These are phyloP conservation scores for Brettanomyces anomalus DNA, from an alignment of 805 yeast genomes.

Conservation along the genomic window DNA sequence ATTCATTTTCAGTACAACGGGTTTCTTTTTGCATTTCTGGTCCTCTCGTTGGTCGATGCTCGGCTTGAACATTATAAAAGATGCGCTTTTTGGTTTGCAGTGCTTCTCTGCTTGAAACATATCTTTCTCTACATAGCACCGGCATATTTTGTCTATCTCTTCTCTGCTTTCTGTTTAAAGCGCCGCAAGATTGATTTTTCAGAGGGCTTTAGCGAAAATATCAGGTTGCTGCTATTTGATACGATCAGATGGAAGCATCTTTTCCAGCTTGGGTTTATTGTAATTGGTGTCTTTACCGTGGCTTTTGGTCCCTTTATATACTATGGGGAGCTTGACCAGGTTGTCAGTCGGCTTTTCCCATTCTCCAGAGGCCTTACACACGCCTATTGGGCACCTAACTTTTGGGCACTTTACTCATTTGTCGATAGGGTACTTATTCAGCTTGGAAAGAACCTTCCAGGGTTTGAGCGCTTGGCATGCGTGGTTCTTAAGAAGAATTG, in stretches of 20 bases:
- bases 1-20: slow-evolving; percentile 97
- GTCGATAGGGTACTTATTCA: slow-evolving; percentile 60
- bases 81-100: slow-evolving; percentile 64
- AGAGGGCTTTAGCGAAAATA: slow-evolving; percentile 1
- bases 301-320: slow-evolving; percentile 77
- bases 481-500: slow-evolving; percentile 7
- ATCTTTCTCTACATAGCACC: slow-evolving; percentile 91
- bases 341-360: slow-evolving; percentile 73
- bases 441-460: slow-evolving; percentile 15
- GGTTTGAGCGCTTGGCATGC: slow-evolving; percentile 10
- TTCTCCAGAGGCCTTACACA: slow-evolving; percentile 93
- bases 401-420: slow-evolving; percentile 92
- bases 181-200: slow-evolving; percentile 14
- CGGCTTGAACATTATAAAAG: slow-evolving; percentile 43
- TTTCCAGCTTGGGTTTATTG: slow-evolving; percentile 53
- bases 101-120: slow-evolving; percentile 86
- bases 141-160: slow-evolving; percentile 73
- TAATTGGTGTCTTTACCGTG: slow-evolving; percentile 46
- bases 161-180: slow-evolving; percentile 65
- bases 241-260: slow-evolving; percentile 46
- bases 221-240: slow-evolving; percentile 7
- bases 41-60: slow-evolving; percentile 67
- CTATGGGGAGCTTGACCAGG: slow-evolving; percentile 51
- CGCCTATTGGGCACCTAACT: slow-evolving; percentile 98
- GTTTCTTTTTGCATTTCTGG: slow-evolving; percentile 76